Base-by-base conservation (phyloP, 129 eudicot species). In the Flaveria bidentis region DNA sequence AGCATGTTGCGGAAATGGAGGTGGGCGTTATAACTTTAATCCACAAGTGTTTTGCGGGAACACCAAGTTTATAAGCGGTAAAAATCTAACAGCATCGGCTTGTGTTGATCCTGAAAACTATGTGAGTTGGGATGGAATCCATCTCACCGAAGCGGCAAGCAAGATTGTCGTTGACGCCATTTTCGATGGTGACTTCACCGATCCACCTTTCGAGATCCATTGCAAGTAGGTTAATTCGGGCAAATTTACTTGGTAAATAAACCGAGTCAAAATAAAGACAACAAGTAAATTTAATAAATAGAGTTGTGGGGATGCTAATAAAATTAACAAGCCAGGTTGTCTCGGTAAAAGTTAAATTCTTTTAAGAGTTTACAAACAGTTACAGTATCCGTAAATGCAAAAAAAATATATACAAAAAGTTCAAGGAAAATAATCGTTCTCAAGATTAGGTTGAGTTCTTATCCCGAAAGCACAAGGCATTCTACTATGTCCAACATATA, bases 91-190 rank as follows among this genome's bases (percentile, higher is more conserved):
- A 0, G 92, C 97, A 25, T 64, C 55, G 7, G 94, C 97, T 62
- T 91, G 99, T 49, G 67, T 26, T 3, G 97, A 95, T 42, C 97
- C 99, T 1, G 61, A 84, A 66, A 86, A 87, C 36, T 91, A 91
- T 62, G 99, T 89, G 42, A 95, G 96, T 72, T 95, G 92, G 96
- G 95, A 93, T 74, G 96, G 96, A 41, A 69, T 93, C 15, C 96
- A 90, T 78, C 74, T 87, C n/a, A 92, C 98, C 0, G 94, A 92
- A 72, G 98, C 92, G 9, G 94, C 98, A 46, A 92, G 86, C 78
- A 92, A 85, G 85, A 64, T 81, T 20, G 69, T 85, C 8, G 82
- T 89, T 0, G 39, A 77, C 69, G 87, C 88, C 76, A 89, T 95
- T 65, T 78, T 95, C 25, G 75, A 85, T 74, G 90, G 87, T 56